phyloP scores from a whole-genome alignment of 2,329 filamentous ascomycete genomes.

The Cryphonectria naterciae region DNA sequence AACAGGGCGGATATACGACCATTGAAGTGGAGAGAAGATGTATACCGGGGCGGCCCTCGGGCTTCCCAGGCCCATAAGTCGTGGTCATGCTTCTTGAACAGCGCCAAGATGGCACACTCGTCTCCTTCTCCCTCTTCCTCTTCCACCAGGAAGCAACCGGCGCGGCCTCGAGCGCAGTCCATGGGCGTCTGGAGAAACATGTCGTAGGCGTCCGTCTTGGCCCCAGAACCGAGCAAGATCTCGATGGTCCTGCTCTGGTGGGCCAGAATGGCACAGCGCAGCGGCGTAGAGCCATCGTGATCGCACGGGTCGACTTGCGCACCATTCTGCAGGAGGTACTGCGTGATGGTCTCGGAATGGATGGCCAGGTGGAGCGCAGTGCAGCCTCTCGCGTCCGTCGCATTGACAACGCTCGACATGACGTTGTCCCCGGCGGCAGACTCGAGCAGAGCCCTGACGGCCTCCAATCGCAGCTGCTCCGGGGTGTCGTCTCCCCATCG shows the following conservation, averaged over 20 bases:
- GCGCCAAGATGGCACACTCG: neutral
- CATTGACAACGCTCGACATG: neutral
- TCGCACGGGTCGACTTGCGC: neutral
- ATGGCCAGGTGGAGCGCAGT: neutral
- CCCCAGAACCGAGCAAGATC: neutral
- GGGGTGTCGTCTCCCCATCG: neutral
- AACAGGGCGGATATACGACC: neutral
- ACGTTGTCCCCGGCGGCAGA: neutral
- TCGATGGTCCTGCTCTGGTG: neutral
- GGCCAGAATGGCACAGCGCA: neutral
- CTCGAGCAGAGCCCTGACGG: neutral
- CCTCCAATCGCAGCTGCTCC: neutral
- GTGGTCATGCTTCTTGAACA: neutral
- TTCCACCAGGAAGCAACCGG: neutral
- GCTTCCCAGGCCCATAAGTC: neutral
- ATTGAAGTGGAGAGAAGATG: neutral
- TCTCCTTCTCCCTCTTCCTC: neutral
- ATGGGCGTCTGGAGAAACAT: conserved; percentile 2
- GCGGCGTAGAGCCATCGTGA: neutral
- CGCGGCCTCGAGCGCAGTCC: neutral
- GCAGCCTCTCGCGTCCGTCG: neutral
- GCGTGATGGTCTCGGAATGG: neutral
- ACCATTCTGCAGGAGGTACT: neutral
- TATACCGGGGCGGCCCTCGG: neutral
- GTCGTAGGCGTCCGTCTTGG: conserved; percentile 1